Percentiles rank a stretch among this genome's conserved stretches.
phyloP scores from a whole-genome alignment of 345 rosid genomes.

The Gossypium australe region DNA sequence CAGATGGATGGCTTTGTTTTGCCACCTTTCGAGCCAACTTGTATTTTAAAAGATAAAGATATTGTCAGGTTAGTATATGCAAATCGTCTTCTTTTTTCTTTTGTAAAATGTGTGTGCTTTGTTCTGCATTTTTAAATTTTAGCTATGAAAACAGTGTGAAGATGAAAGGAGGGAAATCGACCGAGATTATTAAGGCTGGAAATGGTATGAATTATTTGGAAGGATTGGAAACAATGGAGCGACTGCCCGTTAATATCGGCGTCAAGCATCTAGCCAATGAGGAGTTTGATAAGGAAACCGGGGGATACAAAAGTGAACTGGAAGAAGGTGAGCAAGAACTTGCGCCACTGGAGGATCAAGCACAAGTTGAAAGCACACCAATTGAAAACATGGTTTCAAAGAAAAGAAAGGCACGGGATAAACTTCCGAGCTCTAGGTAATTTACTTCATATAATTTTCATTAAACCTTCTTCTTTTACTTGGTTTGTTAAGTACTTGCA shows the following conservation, averaged over 20 bases:
- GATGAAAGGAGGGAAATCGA: slow-evolving; percentile 35
- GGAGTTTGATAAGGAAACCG: slow-evolving; percentile 60
- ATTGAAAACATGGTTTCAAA: slow-evolving; percentile 38
- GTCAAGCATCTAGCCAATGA: slow-evolving; percentile 55
- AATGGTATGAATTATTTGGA: slow-evolving; percentile 29
- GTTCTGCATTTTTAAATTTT: background rate
- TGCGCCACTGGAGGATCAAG: slow-evolving; percentile 17
- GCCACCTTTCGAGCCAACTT: slow-evolving; percentile 77
- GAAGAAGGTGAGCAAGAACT: slow-evolving; percentile 40
- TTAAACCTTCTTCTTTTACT: background rate
- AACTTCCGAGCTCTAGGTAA: slow-evolving; percentile 59
- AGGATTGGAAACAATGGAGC: slow-evolving; percentile 35
- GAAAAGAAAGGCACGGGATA: slow-evolving; percentile 68
- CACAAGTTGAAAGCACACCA: slow-evolving; percentile 26
- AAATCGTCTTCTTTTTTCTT: background rate
- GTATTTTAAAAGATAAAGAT: slow-evolving; percentile 72
- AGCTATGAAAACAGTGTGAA: slow-evolving; percentile 43
- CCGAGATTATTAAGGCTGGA: slow-evolving; percentile 25
- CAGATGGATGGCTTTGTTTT: slow-evolving; percentile 94
- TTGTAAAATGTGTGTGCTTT: background rate
- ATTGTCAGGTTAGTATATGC: slow-evolving; percentile 51
- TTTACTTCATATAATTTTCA: slow-evolving; percentile 7
- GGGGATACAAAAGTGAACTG: slow-evolving; percentile 56
- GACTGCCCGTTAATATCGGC: slow-evolving; percentile 25
- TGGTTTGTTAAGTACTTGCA: background rate